Percentiles rank a stretch among this genome's conserved stretches.
These are phyloP conservation scores for Aureobasidium sp. DNA, from an alignment of 2,329 filamentous ascomycete genomes.

Conservation along the genomic window DNA sequence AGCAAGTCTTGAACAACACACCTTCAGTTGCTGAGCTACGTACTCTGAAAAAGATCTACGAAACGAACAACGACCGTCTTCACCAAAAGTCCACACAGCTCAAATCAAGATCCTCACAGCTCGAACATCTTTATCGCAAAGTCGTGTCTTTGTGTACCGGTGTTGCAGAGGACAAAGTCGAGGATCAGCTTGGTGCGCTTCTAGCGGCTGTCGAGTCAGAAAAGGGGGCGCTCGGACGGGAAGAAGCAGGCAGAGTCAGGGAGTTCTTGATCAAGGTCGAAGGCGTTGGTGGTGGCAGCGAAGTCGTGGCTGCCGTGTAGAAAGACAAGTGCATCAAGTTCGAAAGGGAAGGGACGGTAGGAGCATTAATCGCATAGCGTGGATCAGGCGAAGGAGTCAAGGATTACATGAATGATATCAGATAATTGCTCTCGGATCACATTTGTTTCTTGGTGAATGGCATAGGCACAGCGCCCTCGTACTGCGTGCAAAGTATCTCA, in stretches of 20 bases:
- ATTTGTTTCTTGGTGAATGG: not conserved
- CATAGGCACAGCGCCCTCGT: not conserved
- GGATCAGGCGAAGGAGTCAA: not conserved
- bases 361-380: not conserved
- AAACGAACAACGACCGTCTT: conserved; percentile 59
- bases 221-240: conserved; percentile 28
- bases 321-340: not conserved
- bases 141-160: conserved; percentile 83
- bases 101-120: conserved; percentile 70
- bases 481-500: not conserved
- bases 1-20: not conserved
- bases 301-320: not conserved
- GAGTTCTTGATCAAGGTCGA: conserved; percentile 77
- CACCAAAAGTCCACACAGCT: conserved; percentile 62
- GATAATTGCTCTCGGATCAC: not conserved
- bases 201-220: conserved; percentile 88
- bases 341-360: not conserved
- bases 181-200: conserved; percentile 69
- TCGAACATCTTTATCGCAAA: conserved; percentile 80
- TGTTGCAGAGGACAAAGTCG: conserved; percentile 70
- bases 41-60: conserved; percentile 63
- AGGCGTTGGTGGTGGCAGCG: conserved; percentile 30
- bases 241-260: conserved; percentile 57
- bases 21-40: conserved; percentile 39
- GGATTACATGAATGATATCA: not conserved